These are phyloP conservation scores for Phytophthora macrochlamydospora DNA, from an alignment of 352 stramenopile species.

Conservation along the genomic window DNA sequence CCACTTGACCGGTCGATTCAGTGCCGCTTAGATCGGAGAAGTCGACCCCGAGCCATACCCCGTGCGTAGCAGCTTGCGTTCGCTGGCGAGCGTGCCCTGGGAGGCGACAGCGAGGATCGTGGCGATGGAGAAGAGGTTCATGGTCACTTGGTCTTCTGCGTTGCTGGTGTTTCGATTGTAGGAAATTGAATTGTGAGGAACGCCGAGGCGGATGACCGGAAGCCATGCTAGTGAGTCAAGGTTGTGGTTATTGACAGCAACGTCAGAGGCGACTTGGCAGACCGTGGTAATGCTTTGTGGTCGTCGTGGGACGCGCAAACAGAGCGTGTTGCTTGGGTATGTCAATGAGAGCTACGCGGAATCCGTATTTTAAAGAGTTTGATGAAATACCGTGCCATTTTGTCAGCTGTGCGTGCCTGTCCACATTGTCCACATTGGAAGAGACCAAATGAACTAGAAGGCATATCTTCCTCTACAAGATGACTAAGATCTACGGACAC, in stretches of 20 bases:
- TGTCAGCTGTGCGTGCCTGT: not conserved
- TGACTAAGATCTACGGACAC: not conserved
- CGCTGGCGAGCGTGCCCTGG: not conserved
- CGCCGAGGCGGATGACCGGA: not conserved
- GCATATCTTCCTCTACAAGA: not conserved
- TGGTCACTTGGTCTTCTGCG: not conserved
- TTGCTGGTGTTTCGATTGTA: not conserved
- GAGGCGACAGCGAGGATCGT: not conserved
- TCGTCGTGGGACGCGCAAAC: not conserved
- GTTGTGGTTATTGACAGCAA: not conserved
- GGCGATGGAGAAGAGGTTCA: constrained; percentile 2
- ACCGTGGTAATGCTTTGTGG: not conserved
- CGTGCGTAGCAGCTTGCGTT: constrained; percentile 4
- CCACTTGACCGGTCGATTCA: not conserved
- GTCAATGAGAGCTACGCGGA: too few species aligned
- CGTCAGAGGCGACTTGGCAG: not conserved
- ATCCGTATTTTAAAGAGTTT: not conserved
- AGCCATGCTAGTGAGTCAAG: not conserved
- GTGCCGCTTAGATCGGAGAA: constrained; percentile 4
- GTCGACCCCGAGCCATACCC: not conserved
- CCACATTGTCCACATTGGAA: not conserved
- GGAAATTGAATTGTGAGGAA: constrained; percentile 7
- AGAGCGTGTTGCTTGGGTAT: too few species aligned
- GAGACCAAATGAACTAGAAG: not conserved
- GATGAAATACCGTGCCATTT: not conserved